Conservation (phyloP, 1,284 basidiomycete genomes). For the Stygiomarasmius scandens region DNA sequence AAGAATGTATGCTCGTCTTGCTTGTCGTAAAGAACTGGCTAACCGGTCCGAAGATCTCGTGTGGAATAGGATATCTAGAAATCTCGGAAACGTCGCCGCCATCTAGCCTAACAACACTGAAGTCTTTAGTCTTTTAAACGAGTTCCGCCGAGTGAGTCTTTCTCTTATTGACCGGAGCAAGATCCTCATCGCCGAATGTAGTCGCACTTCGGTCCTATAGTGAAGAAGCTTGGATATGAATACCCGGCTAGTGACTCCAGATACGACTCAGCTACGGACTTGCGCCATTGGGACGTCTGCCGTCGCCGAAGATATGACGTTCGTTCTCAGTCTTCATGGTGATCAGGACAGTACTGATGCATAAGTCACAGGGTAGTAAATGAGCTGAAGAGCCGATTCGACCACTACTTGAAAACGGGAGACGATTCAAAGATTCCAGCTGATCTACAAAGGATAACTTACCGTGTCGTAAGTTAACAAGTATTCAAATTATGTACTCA, state of each 20-base stretch:
- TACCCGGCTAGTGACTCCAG: conserved; percentile 73
- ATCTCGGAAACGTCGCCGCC: conserved; percentile 57
- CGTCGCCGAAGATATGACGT: conserved; percentile 64
- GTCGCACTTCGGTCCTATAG: conserved; percentile 80
- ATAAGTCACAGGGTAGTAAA: conserved; percentile 59
- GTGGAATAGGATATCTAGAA: conserved; percentile 67
- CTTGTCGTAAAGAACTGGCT: not conserved
- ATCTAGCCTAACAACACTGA: conserved; percentile 87
- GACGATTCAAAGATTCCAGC: conserved; percentile 83
- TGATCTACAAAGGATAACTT: conserved; percentile 63
- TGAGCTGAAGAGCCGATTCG: conserved; percentile 79
- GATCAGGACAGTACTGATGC: not conserved
- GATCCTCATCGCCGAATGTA: conserved; percentile 28
- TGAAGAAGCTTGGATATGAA: conserved; percentile 84
- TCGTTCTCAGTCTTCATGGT: conserved; percentile 10
- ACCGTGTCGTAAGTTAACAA: conserved; percentile 10
- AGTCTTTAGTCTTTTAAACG: conserved; percentile 63
- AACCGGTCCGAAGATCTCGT: conserved; percentile 58
- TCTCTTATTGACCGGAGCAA: not conserved
- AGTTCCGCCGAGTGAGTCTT: conserved; percentile 60
- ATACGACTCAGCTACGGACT: conserved; percentile 78
- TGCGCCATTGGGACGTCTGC: conserved; percentile 74
- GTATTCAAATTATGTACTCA: conserved; percentile 5
- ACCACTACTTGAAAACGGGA: conserved; percentile 67
- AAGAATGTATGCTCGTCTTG: conserved; percentile 63